Base-by-base conservation (phyloP, 768 basidiomycete genomes). In the Xanthoconium purpureum region DNA sequence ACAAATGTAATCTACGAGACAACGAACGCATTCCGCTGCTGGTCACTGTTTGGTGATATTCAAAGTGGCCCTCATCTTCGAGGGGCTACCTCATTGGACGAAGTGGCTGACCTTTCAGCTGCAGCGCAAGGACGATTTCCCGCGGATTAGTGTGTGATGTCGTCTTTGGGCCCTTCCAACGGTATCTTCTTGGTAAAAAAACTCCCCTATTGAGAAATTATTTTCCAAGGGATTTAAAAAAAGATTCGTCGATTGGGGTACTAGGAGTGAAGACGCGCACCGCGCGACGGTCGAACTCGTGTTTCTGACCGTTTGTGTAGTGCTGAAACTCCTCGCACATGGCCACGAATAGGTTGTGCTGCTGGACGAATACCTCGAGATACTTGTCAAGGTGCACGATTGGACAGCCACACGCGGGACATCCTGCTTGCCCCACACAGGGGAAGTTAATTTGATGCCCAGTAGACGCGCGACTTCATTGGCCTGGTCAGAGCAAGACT, bases 401-500 rank as follows among this genome's bases (percentile, higher is more conserved):
- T 0, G 95, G 95, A 71, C 98, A 98, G 18, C 95, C 95, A 65
- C 91, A 91, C 87, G 97, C 95, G 11, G 82, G 78, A 93, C 77
- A 39, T 81, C 79, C 15, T 79, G 75, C 17, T 81, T 84, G 58
- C 82, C 82, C 90, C 89, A 91, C 64, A 82, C 81, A 56, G 86
- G 82, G 56, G 83, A 82, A 3, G 92, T 87, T 20, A 94, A 76
- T 64, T 93, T 95, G 73, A 96, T 94, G 62, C 83, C 84, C 12
- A 97, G 79, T 14, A 94, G 74, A 32, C 77, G 78, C 5, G 93
- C 78, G 7, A 98, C 84, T 56, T 89, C 85, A 14, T 76, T 73
- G 9, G 94, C 94, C 78, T 95, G 95, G 39, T 91, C 88, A 63
- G 96, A 98, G 70, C 97, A 97, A 0, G 95, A 95, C 94, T 98